Percentiles rank a stretch among this genome's conserved stretches.
Conservation (phyloP, 2,329 filamentous ascomycete species). For the Neopestalotiopsis clavispora region DNA sequence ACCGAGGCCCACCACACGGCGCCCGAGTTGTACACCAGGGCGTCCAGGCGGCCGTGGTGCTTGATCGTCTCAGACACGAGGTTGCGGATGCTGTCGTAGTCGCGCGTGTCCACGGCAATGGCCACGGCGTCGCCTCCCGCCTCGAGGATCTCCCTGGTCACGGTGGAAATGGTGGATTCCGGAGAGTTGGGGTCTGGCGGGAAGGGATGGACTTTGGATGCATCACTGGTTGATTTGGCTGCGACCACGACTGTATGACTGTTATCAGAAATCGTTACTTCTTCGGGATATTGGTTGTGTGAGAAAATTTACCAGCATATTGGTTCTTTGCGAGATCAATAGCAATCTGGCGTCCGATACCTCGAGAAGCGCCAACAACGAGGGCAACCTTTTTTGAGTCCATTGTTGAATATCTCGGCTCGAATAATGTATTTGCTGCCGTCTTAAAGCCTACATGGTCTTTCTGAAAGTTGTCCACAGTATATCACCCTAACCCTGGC, state of each 20-base stretch:
- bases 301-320: constrained; percentile 63
- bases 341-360: constrained; percentile 81
- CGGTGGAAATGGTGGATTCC: constrained; percentile 79
- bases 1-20: constrained; percentile 86
- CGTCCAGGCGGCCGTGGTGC: constrained; percentile 69
- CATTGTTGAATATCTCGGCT: background rate
- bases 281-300: background rate
- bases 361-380: constrained; percentile 76
- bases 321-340: constrained; percentile 74
- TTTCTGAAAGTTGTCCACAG: background rate
- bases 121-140: constrained; percentile 68
- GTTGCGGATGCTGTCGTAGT: constrained; percentile 61
- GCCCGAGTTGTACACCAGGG: constrained; percentile 81
- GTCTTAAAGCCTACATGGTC: background rate
- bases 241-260: constrained; percentile 69
- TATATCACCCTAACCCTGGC: background rate
- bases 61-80: constrained; percentile 64
- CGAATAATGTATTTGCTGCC: background rate
- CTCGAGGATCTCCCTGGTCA: constrained; percentile 73
- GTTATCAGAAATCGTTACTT: background rate
- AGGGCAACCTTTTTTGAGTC: constrained; percentile 62
- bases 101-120: constrained; percentile 72
- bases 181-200: constrained; percentile 79
- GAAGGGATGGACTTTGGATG: constrained; percentile 60
- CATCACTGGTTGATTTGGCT: constrained; percentile 75